These are phyloP conservation scores for Symmetrospora coprosmae DNA, from an alignment of 768 basidiomycete genomes.

Conservation along the genomic window DNA sequence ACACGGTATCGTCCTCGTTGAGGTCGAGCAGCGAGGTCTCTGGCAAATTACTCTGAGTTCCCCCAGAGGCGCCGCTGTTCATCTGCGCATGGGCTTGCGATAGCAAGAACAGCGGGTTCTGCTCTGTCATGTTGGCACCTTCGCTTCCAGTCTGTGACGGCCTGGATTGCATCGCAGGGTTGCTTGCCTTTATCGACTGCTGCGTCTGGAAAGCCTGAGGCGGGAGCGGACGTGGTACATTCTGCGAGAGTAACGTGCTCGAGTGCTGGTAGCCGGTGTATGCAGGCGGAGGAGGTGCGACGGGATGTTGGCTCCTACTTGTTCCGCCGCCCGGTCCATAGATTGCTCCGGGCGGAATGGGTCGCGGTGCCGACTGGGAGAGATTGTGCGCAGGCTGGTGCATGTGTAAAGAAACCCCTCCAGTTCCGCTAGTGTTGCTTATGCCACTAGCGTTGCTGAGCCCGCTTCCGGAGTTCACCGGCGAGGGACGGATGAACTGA, in stretches of 20 bases:
- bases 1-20: conserved; percentile 28
- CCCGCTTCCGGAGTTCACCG: no score
- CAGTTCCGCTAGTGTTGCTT: no score
- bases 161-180: background rate
- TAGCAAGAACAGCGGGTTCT: conserved; percentile 32
- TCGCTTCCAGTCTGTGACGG: background rate
- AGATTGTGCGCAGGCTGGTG: no score
- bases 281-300: no score
- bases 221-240: conserved; percentile 1
- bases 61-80: conserved; percentile 4
- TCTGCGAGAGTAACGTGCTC: conserved; percentile 21
- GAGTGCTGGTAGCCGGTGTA: no score
- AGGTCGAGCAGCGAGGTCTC: background rate
- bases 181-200: background rate
- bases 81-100: conserved; percentile 26
- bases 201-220: conserved; percentile 1
- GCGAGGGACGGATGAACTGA: no score
- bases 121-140: background rate
- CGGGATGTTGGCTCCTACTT: no score
- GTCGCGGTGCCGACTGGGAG: no score
- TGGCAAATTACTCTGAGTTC: background rate
- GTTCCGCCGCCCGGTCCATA: no score
- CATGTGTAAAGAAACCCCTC: no score
- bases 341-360: no score
- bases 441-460: background rate